These are phyloP conservation scores for Serendipita sp. DNA, from an alignment of 1,284 basidiomycete genomes.

Conservation along the genomic window DNA sequence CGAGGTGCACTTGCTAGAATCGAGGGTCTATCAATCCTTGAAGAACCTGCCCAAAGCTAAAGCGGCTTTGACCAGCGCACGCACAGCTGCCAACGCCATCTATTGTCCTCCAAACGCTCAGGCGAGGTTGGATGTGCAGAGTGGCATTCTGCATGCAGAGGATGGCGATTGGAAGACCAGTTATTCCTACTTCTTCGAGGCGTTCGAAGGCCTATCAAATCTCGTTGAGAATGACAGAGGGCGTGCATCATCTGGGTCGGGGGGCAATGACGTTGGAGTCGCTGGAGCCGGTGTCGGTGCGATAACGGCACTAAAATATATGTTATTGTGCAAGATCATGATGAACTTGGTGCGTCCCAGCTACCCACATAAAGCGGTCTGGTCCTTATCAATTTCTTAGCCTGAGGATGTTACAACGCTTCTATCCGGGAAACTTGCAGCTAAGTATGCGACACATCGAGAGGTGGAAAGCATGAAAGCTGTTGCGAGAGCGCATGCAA, in stretches of 20 bases:
- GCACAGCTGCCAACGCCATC: conserved; percentile 92
- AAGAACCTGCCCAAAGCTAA: conserved; percentile 93
- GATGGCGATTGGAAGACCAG: conserved; percentile 97
- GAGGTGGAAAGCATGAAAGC: conserved; percentile 94
- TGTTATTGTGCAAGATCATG: conserved; percentile 98
- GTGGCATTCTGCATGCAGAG: conserved; percentile 85
- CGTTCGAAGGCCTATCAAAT: conserved; percentile 62
- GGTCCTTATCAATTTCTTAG: conserved; percentile 27
- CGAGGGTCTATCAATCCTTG: conserved; percentile 78
- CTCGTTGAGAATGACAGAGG: conserved; percentile 2
- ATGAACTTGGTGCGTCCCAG: conserved; percentile 60
- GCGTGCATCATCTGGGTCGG: not conserved
- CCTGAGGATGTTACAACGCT: conserved; percentile 86
- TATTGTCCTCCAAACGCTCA: conserved; percentile 94
- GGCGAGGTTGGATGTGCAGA: conserved; percentile 84
- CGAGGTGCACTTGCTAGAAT: conserved; percentile 90
- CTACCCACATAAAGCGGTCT: conserved; percentile 1
- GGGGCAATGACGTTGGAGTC: conserved; percentile 27
- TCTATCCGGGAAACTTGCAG: conserved; percentile 73
- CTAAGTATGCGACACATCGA: conserved; percentile 66
- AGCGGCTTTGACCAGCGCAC: conserved; percentile 80
- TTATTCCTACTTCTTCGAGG: conserved; percentile 96
- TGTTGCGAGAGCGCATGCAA: conserved; percentile 85
- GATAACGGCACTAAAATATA: conserved; percentile 87
- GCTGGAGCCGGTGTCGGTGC: conserved; percentile 28